Evolutionary conservation across 1,284 basidiomycete genomes (phyloP).

Genomic region (Microbotryum violaceum): DNA sequence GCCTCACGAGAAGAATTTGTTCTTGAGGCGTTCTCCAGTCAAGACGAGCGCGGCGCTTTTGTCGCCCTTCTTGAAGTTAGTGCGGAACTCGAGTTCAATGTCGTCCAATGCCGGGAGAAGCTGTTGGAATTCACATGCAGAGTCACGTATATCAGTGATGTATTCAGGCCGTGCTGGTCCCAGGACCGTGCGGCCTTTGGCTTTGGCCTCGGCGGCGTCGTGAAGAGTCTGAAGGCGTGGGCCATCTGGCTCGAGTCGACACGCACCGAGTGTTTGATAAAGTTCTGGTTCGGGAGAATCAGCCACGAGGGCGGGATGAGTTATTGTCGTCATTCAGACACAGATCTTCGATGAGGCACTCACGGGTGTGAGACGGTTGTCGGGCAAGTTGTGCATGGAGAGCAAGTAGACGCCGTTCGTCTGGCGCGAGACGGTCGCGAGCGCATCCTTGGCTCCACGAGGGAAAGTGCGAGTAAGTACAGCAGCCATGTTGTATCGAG

Average conservation of each 20-base stretch:
- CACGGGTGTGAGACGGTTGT: slow-evolving; percentile 31
- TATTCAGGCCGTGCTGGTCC: background rate
- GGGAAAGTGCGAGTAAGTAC: no score
- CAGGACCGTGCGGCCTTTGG: no score
- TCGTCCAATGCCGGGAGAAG: slow-evolving; percentile 28
- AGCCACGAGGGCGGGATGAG: background rate
- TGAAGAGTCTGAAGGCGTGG: background rate
- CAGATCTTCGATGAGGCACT: background rate
- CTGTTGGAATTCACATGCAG: background rate
- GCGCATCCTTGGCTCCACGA: slow-evolving; percentile 4
- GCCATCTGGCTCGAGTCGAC: no score
- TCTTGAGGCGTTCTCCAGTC: slow-evolving; percentile 17
- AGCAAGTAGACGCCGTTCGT: slow-evolving; percentile 18
- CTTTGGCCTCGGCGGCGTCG: no score
- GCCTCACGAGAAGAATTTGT: slow-evolving; percentile 31
- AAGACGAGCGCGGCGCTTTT: slow-evolving; percentile 26
- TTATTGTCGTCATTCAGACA: background rate
- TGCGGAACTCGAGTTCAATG: slow-evolving; percentile 20
- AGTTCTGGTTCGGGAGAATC: slow-evolving; percentile 4
- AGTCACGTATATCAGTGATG: background rate
- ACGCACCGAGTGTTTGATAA: slow-evolving; percentile 21
- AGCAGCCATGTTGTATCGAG: no score
- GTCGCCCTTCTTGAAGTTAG: slow-evolving; percentile 6
- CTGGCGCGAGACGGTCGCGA: slow-evolving; percentile 3
- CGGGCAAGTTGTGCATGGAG: slow-evolving; percentile 25